Percentiles rank a stretch among this genome's conserved stretches.
Conservation (phyloP, 116 monocot genomes). For the Zostera marina region DNA sequence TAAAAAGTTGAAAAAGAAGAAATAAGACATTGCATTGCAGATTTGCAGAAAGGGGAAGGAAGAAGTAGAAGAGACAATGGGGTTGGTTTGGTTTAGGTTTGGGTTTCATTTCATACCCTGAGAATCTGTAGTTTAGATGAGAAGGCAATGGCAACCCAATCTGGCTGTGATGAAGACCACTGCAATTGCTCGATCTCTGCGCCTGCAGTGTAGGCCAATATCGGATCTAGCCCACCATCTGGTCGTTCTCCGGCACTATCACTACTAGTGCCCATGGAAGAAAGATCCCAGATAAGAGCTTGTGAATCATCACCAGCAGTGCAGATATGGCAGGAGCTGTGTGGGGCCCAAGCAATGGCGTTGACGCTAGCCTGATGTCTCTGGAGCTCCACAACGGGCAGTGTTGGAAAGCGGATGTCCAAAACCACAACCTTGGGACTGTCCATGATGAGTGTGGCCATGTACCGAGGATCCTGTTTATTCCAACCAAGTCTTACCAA, state of each 20-base stretch:
- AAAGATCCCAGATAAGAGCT: constrained; percentile 94
- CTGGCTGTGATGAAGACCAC: constrained; percentile 94
- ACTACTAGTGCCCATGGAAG: constrained; percentile 55
- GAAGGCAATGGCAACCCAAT: constrained; percentile 98
- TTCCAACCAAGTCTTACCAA: constrained; percentile 92
- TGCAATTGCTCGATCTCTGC: constrained; percentile 99
- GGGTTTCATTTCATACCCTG: constrained; percentile 66
- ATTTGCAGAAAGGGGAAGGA: too few relatives aligned
- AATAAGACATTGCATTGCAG: too few relatives aligned
- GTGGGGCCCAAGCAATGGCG: constrained; percentile 95
- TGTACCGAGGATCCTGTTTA: constrained; percentile 95
- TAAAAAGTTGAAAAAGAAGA: too few relatives aligned
- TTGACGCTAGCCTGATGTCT: constrained; percentile 84
- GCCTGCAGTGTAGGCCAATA: constrained; percentile 88
- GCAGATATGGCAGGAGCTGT: constrained; percentile 96
- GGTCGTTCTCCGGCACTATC: constrained; percentile 10
- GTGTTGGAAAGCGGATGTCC: constrained; percentile 87
- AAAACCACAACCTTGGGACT: constrained; percentile 94
- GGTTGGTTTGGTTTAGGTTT: too few relatives aligned
- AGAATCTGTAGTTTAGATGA: constrained; percentile 86
- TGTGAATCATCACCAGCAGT: constrained; percentile 93
- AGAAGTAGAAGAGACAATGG: too few relatives aligned
- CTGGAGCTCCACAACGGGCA: constrained; percentile 95
- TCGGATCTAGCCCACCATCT: constrained; percentile 84
- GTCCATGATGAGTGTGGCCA: constrained; percentile 99